These are phyloP conservation scores for Lichtheimia ramosa DNA, from an alignment of 371 early-diverging fungal species.

Conservation along the genomic window DNA sequence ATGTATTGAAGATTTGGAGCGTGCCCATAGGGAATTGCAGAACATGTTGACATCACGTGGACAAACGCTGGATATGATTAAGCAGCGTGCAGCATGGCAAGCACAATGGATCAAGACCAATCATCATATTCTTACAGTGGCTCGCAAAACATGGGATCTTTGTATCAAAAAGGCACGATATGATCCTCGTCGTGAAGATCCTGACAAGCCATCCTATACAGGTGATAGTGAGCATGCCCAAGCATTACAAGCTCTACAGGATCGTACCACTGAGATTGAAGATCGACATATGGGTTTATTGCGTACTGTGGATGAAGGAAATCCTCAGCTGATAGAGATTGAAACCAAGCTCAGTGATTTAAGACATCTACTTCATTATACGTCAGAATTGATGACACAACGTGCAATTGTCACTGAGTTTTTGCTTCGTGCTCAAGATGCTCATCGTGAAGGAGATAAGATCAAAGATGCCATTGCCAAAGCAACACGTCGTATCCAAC, in stretches of 20 bases:
- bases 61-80: conserved; percentile 28
- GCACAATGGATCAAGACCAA: conserved; percentile 34
- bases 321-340: conserved; percentile 27
- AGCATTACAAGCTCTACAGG: conserved; percentile 32
- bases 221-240: conserved; percentile 36
- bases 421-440: conserved; percentile 40
- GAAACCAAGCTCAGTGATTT: conserved; percentile 29
- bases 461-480: conserved; percentile 36
- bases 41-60: conserved; percentile 21
- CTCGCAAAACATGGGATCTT: conserved; percentile 46
- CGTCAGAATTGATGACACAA: conserved; percentile 38
- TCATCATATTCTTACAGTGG: conserved; percentile 34
- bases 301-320: conserved; percentile 3
- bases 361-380: conserved; percentile 22
- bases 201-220: conserved; percentile 36
- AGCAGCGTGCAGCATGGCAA: conserved; percentile 39
- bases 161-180: conserved; percentile 41
- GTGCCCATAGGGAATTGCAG: conserved; percentile 23
- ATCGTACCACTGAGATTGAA: conserved; percentile 29
- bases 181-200: conserved; percentile 34
- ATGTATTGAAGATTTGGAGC: conserved; percentile 27
- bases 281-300: conserved; percentile 10
- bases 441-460: conserved; percentile 41
- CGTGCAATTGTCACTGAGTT: conserved; percentile 40
- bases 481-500: conserved; percentile 35